A percentile compares a stretch with the other conserved stretches of the same genome.
Conservation (phyloP, 2,329 filamentous ascomycete species). For the Botryotinia convoluta region DNA sequence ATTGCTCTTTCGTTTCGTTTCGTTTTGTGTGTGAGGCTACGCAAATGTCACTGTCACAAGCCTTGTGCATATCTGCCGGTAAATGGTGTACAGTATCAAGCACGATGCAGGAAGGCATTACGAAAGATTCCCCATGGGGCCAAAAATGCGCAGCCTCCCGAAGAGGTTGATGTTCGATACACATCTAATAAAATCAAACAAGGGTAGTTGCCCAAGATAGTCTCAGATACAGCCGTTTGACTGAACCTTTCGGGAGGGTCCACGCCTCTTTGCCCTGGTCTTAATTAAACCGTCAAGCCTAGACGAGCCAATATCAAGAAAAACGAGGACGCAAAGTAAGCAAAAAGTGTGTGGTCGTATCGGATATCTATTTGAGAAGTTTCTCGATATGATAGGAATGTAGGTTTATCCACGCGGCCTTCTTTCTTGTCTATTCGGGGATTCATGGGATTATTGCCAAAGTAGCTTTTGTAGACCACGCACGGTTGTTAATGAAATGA, state of each 20-base stretch:
- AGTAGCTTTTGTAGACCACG: neutral
- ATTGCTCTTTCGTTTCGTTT: neutral
- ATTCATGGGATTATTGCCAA: neutral
- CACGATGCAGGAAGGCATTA: constrained; percentile 15
- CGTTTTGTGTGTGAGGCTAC: constrained; percentile 1
- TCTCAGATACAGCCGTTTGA: constrained; percentile 26
- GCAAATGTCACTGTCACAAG: constrained; percentile 18
- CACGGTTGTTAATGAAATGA: neutral
- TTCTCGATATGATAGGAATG: neutral
- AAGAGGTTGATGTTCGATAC: constrained; percentile 20
- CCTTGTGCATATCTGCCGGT: constrained; percentile 19
- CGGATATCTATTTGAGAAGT: neutral
- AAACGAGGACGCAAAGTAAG: neutral
- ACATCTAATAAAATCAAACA: constrained; percentile 19
- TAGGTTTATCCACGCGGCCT: constrained; percentile 9
- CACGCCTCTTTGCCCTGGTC: constrained; percentile 8
- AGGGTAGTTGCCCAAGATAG: constrained; percentile 22
- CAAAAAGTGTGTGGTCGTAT: constrained; percentile 7
- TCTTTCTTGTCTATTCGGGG: constrained; percentile 5
- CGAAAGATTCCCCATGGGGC: constrained; percentile 8
- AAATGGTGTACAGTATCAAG: constrained; percentile 9
- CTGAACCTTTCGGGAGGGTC: constrained; percentile 21
- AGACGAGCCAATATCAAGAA: neutral
- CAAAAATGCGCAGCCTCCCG: constrained; percentile 24
- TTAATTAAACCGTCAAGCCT: constrained; percentile 8